A percentile compares a stretch with the other conserved stretches of the same genome.
Conservation (phyloP, 208 protist species). For the Sergeia podlipaevii region DNA sequence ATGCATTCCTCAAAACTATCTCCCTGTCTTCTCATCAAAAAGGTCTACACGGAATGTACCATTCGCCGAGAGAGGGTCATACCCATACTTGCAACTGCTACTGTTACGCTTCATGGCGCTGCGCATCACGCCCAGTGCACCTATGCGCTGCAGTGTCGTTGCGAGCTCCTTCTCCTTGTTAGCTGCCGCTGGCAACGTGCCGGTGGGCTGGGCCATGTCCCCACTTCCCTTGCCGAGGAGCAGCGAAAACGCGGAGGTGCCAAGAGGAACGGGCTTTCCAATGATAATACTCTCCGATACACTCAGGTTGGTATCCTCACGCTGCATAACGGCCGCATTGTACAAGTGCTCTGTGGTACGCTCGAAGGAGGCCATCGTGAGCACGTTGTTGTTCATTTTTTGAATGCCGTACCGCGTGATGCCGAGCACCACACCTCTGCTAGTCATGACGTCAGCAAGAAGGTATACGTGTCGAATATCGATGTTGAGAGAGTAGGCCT, state of each 20-base stretch:
- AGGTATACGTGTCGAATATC: conserved; percentile 98
- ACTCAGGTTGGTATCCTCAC: conserved; percentile 72
- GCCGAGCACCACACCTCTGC: conserved; percentile 96
- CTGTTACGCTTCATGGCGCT: too few relatives aligned
- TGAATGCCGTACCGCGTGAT: conserved; percentile 99
- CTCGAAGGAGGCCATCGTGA: conserved; percentile 99
- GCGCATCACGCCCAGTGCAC: too few relatives aligned
- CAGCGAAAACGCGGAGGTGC: conserved; percentile 94
- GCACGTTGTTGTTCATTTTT: conserved; percentile 98
- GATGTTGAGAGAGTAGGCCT: conserved; percentile 96
- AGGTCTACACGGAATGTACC: conserved; percentile 30
- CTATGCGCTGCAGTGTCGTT: neutral
- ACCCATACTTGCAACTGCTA: too few relatives aligned
- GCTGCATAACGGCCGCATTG: conserved; percentile 94
- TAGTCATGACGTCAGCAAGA: conserved; percentile 99
- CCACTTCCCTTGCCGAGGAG: conserved; percentile 45
- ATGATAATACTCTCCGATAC: conserved; percentile 99
- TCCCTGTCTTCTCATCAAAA: conserved; percentile 8
- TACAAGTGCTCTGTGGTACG: conserved; percentile 99
- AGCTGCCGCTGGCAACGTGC: conserved; percentile 1
- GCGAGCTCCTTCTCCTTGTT: neutral
- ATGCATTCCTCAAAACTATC: neutral
- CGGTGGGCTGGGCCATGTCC: conserved; percentile 15
- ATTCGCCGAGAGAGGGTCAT: conserved; percentile 16
- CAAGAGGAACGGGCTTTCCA: conserved; percentile 95